phyloP scores from a whole-genome alignment of 495 filamentous ascomycete genomes.

The Penicillium steckii region DNA sequence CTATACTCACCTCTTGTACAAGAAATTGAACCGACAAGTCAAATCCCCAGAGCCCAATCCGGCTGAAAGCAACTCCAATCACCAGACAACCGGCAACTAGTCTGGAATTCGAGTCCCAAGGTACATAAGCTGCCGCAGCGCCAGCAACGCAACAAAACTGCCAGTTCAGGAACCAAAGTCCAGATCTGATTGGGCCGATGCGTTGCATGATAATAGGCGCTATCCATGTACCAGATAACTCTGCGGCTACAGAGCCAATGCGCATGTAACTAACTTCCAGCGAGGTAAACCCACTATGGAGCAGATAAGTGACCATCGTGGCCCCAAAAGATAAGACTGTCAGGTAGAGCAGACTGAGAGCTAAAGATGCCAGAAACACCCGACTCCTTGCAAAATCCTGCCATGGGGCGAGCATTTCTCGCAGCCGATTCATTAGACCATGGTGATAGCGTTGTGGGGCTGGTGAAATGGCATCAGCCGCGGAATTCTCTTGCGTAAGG shows the following conservation, averaged over 20 bases:
- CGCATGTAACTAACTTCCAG: slow-evolving; percentile 52
- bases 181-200: slow-evolving; percentile 57
- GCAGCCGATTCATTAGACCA: slow-evolving; percentile 1
- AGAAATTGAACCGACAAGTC: slow-evolving; percentile 65
- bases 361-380: slow-evolving; percentile 54
- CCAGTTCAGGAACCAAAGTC: slow-evolving; percentile 65
- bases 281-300: slow-evolving; percentile 53
- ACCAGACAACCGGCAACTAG: slow-evolving; percentile 47
- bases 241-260: slow-evolving; percentile 51
- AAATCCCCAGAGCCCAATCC: slow-evolving; percentile 66
- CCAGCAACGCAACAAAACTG: slow-evolving; percentile 52
- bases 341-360: slow-evolving; percentile 55
- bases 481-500: background rate
- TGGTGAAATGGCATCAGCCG: slow-evolving; percentile 1
- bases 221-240: slow-evolving; percentile 48
- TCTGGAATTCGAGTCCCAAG: slow-evolving; percentile 20
- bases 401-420: slow-evolving; percentile 26
- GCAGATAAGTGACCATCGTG: slow-evolving; percentile 61
- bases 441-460: background rate
- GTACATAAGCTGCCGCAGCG: slow-evolving; percentile 42
- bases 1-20: slow-evolving; percentile 59
- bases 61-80: slow-evolving; percentile 53
- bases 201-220: slow-evolving; percentile 50
- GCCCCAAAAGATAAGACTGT: slow-evolving; percentile 58
- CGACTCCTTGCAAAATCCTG: slow-evolving; percentile 37